phyloP scores from a whole-genome alignment of 441 rosid genomes.

The Adansonia grandidieri region DNA sequence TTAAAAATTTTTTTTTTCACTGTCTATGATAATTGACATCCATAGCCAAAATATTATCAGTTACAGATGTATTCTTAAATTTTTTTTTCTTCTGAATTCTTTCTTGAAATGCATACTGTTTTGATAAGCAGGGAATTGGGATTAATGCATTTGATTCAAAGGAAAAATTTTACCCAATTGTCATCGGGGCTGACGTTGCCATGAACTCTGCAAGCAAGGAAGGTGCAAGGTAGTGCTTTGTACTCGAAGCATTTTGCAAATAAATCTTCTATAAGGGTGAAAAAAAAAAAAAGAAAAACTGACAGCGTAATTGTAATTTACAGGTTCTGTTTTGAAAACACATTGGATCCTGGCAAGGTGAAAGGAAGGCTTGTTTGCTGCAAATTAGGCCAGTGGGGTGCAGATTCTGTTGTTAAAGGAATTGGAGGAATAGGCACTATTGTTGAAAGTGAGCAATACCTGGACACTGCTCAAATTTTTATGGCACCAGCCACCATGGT shows the following conservation, averaged over 20 bases:
- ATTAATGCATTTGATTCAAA: constrained; percentile 59
- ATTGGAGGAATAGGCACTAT: constrained; percentile 70
- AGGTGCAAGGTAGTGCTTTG: constrained; percentile 44
- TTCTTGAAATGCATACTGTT: background rate
- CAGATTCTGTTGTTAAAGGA: constrained; percentile 64
- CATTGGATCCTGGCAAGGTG: constrained; percentile 71
- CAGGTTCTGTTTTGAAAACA: constrained; percentile 61
- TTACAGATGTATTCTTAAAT: background rate
- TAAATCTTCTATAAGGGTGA: background rate
- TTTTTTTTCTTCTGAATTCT: background rate
- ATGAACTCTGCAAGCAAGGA: constrained; percentile 37
- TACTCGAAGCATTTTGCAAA: background rate
- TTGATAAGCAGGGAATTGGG: constrained; percentile 61
- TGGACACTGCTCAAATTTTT: constrained; percentile 74
- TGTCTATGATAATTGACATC: background rate
- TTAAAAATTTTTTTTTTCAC: too few relatives aligned
- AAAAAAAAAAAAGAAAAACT: too few relatives aligned
- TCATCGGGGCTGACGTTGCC: constrained; percentile 69
- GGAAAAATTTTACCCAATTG: constrained; percentile 59
- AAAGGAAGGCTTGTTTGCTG: constrained; percentile 74
- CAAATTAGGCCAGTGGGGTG: constrained; percentile 49
- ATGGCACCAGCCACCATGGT: constrained; percentile 82
- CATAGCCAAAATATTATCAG: background rate
- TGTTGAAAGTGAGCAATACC: constrained; percentile 50
- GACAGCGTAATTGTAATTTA: background rate